Base-by-base conservation (phyloP, 495 filamentous ascomycete species). In the Pyrenula massariospora region DNA sequence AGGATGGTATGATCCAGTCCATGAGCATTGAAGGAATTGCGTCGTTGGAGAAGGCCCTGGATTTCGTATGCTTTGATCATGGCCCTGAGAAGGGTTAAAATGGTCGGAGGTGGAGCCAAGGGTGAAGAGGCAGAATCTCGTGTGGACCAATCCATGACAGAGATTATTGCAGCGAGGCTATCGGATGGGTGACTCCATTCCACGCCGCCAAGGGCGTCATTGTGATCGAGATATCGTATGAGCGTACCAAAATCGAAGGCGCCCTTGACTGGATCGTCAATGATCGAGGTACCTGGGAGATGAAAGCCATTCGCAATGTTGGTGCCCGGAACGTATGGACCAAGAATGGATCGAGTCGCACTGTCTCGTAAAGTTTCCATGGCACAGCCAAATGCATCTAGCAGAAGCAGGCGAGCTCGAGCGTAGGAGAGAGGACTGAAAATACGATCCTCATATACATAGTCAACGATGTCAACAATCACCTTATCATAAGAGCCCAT, bases 121-220 rank as follows among this genome's bases (percentile, higher is more conserved):
- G 52, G 53, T 1, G 58, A 56, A 19, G 60, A 58, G 3, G 48
- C 50, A 12, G 61, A 53, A 25, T 56, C 55, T 1, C 73, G 63
- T 48, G 60, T 57, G 12, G 71, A 57, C 66, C 65, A 68, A 58
- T 75, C 73, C n/a, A n/a, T n/a, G n/a, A 72, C 63, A 0, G 71
- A 56, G 1, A 76, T 50, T 25, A 79, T 71, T 21, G 74, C 72
- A 10, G 61, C 70, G 19, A 77, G 61, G 52, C 71, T 77, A 59
- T 77, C 73, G 67, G 42, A 72, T 24, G 73, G 74, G 65, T 76
- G 73, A 12, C 73, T 71, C 71, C 72, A 75, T 58, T 77, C 74
- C 22, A 61, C 66, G 2, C 72, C 73, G 8, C 59, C 59, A 2
- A 70, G 58, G 20, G 69, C 71, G 65, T 76, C 74, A 52, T 77